phyloP scores from a whole-genome alignment of 2,329 filamentous ascomycete species.

The Huntiella abstrusa region DNA sequence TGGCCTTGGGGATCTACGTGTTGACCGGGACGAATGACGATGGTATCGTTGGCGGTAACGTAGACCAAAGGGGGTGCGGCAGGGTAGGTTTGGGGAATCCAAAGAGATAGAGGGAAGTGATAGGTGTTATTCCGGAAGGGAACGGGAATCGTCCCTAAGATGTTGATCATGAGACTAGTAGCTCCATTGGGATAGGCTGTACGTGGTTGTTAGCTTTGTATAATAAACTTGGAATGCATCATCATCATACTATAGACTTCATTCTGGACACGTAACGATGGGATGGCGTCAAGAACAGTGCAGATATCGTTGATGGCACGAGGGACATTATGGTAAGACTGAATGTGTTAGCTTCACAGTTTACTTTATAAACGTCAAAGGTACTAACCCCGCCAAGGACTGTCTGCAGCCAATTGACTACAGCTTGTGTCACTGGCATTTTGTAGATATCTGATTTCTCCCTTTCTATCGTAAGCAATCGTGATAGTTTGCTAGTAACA shows the following conservation, averaged over 20 bases:
- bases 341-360: background rate
- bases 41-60: slow-evolving; percentile 71
- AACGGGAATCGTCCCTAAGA: slow-evolving; percentile 80
- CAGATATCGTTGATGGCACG: slow-evolving; percentile 85
- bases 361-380: background rate
- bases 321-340: slow-evolving; percentile 66
- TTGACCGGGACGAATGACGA: slow-evolving; percentile 80
- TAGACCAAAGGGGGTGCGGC: slow-evolving; percentile 71
- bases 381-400: slow-evolving; percentile 54
- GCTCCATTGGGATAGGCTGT: slow-evolving; percentile 74
- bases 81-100: slow-evolving; percentile 84
- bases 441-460: slow-evolving; percentile 1
- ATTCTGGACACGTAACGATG: slow-evolving; percentile 66
- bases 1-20: slow-evolving; percentile 87
- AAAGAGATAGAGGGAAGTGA: slow-evolving; percentile 78
- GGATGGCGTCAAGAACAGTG: slow-evolving; percentile 58
- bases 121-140: slow-evolving; percentile 77
- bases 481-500: too few species aligned
- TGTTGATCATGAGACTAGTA: slow-evolving; percentile 68
- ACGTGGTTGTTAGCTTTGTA: slow-evolving; percentile 13
- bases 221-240: background rate
- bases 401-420: slow-evolving; percentile 89
- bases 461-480: too few species aligned
- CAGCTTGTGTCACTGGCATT: slow-evolving; percentile 67
- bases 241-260: slow-evolving; percentile 71